These are phyloP conservation scores for Pinus taeda DNA, from an alignment of 75 land plant species.

Conservation along the genomic window DNA sequence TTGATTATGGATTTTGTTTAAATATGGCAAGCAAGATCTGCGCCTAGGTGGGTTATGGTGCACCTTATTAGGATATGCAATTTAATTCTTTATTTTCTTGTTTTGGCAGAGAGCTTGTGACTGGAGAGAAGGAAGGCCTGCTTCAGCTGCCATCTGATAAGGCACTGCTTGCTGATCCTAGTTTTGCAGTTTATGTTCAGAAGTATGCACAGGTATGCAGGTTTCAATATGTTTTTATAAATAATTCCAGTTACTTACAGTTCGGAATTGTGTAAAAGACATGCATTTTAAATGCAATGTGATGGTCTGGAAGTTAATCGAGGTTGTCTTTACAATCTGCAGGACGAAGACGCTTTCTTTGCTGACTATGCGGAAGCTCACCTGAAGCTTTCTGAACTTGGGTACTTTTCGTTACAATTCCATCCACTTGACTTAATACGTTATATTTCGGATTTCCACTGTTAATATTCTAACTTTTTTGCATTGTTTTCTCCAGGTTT, in stretches of 20 bases:
- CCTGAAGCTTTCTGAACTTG: not conserved
- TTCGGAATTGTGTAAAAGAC: no score
- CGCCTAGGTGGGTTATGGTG: no score
- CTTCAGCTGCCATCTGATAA: constrained; percentile 88
- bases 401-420: no score
- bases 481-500: not conserved
- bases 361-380: constrained; percentile 85
- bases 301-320: not conserved
- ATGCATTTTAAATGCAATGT: not conserved
- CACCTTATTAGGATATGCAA: no score
- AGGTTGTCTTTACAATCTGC: not conserved
- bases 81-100: not conserved
- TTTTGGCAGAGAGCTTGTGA: constrained; percentile 68
- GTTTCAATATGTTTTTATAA: no score
- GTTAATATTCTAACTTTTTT: not conserved
- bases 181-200: constrained; percentile 75
- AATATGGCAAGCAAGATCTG: not conserved
- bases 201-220: constrained; percentile 72
- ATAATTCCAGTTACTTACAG: no score
- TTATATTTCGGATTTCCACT: no score
- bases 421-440: no score
- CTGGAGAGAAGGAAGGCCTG: constrained; percentile 78
- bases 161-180: constrained; percentile 70
- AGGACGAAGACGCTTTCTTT: constrained; percentile 96
- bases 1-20: not conserved